Conservation (phyloP, 441 rosid species). For the Raphanus hybrid region DNA sequence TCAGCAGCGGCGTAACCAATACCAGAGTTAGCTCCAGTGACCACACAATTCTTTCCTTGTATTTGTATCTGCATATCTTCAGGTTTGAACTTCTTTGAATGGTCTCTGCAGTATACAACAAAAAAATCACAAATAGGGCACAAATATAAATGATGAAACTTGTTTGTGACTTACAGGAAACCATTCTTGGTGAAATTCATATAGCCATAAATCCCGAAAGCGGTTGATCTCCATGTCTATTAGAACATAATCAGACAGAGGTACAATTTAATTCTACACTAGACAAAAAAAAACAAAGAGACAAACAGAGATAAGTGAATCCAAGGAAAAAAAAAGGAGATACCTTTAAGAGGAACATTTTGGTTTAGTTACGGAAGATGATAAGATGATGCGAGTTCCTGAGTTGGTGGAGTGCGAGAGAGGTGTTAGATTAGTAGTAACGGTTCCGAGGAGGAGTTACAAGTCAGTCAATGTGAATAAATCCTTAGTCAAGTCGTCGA, state of each 20-base stretch:
- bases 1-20: conserved; percentile 88
- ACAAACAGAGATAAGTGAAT: not conserved
- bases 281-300: not conserved
- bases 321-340: not conserved
- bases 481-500: conserved; percentile 11
- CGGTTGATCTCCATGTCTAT: conserved; percentile 79
- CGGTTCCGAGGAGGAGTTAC: not conserved
- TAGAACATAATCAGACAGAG: conserved; percentile 2
- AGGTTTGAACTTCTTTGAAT: conserved; percentile 65
- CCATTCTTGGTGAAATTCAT: conserved; percentile 81
- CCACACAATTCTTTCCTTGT: conserved; percentile 80
- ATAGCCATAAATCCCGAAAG: conserved; percentile 79
- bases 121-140: not conserved
- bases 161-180: conserved; percentile 59
- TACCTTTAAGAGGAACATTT: conserved; percentile 77
- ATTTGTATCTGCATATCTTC: conserved; percentile 70
- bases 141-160: not conserved
- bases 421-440: conserved; percentile 19
- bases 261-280: not conserved
- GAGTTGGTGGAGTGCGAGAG: not conserved
- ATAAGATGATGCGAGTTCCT: conserved; percentile 2
- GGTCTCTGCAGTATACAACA: conserved; percentile 51
- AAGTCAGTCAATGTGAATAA: not conserved
- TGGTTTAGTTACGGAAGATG: not conserved
- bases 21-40: conserved; percentile 93